A percentile compares a stretch with the other conserved stretches of the same genome.
phyloP scores from a whole-genome alignment of 176 grass and related monocot genomes.

The Areca catechu region DNA sequence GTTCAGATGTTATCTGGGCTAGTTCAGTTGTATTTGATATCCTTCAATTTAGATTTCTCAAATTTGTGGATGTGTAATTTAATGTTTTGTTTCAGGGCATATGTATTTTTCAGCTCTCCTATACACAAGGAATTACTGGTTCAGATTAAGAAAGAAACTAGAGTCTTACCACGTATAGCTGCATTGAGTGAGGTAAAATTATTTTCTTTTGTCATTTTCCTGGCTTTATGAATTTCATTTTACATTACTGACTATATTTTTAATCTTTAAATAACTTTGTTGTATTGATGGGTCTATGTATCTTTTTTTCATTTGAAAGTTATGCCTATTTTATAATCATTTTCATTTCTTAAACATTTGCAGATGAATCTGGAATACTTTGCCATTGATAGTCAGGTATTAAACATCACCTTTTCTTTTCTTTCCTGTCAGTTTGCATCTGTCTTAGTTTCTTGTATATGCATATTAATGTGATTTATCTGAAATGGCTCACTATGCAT shows the following conservation, averaged over 20 bases:
- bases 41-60: too few species aligned
- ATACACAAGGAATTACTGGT: slow-evolving; percentile 74
- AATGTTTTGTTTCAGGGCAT: slow-evolving; percentile 46
- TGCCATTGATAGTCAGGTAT: slow-evolving; percentile 92
- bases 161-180: slow-evolving; percentile 84
- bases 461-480: too few species aligned
- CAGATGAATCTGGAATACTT: slow-evolving; percentile 99
- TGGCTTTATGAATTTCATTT: too few species aligned
- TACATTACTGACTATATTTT: too few species aligned
- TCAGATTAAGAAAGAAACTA: slow-evolving; percentile 88
- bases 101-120: slow-evolving; percentile 87
- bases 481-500: too few species aligned
- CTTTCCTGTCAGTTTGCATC: neutral
- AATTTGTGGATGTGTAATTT: slow-evolving; percentile 5
- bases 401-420: slow-evolving; percentile 6
- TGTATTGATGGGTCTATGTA: too few species aligned
- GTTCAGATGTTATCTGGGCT: too few species aligned
- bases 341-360: slow-evolving; percentile 16
- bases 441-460: neutral
- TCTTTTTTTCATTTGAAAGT: too few species aligned
- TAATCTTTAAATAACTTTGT: too few species aligned
- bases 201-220: neutral
- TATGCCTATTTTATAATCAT: too few species aligned
- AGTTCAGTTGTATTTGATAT: too few species aligned
- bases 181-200: slow-evolving; percentile 80